Conservation (phyloP, 2,329 filamentous ascomycete genomes). For the Paecilomyces fulvus region DNA sequence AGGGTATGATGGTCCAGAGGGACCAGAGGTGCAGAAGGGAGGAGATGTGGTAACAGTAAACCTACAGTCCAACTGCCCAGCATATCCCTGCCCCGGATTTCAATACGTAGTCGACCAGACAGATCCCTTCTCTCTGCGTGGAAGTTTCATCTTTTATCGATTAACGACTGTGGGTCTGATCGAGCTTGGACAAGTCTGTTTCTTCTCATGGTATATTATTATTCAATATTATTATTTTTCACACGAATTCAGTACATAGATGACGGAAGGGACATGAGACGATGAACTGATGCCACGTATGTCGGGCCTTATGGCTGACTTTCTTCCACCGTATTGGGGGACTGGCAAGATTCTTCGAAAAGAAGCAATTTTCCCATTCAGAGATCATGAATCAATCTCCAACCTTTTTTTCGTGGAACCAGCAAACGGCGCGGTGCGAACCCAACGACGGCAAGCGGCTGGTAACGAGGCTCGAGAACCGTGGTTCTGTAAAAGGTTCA, state of each 20-base stretch:
- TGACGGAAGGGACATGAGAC: background rate
- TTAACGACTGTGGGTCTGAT: background rate
- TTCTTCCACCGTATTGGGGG: background rate
- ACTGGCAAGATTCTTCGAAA: background rate
- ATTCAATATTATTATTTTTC: background rate
- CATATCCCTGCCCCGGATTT: background rate
- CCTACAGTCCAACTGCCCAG: too few relatives aligned
- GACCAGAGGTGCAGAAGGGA: too few relatives aligned
- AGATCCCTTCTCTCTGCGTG: background rate
- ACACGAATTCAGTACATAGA: background rate
- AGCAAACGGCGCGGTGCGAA: background rate
- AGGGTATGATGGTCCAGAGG: too few relatives aligned
- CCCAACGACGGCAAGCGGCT: background rate
- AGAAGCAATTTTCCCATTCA: background rate
- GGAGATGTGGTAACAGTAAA: too few relatives aligned
- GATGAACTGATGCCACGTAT: background rate
- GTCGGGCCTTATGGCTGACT: background rate
- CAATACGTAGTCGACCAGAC: constrained; percentile 1
- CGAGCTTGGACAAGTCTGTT: background rate
- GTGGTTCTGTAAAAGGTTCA: background rate
- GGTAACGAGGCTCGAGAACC: background rate
- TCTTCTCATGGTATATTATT: background rate
- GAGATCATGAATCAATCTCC: background rate
- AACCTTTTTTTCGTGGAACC: background rate
- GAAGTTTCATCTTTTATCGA: background rate